Evolutionary conservation across 139 green algal species (phyloP).

Genomic region (Coelastrella sp.): DNA sequence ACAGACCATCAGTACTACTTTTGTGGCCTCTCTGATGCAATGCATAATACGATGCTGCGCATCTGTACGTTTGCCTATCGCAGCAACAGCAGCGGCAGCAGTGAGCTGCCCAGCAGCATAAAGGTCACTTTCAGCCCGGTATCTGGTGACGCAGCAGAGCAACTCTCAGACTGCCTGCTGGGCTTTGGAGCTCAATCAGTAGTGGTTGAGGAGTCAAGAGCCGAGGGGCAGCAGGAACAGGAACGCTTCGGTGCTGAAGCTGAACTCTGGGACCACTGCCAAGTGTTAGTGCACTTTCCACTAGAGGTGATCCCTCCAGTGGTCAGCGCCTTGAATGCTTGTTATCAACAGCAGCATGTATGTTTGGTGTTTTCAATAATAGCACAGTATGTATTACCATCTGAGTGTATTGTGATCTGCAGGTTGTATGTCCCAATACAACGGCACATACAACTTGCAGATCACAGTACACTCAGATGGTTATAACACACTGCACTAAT

Average conservation of each 20-base stretch:
- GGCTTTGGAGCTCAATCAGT: constrained; percentile 74
- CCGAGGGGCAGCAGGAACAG: constrained; percentile 14
- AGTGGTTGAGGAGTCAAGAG: constrained; percentile 41
- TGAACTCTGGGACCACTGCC: constrained; percentile 73
- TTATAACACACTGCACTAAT: too few species aligned
- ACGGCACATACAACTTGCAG: too few species aligned
- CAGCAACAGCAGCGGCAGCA: constrained; percentile 8
- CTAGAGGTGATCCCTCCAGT: constrained; percentile 53
- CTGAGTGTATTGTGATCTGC: too few species aligned
- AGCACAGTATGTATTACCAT: too few species aligned
- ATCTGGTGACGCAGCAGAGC: constrained; percentile 59
- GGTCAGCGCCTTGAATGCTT: not conserved
- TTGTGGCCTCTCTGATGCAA: too few species aligned
- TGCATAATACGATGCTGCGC: too few species aligned
- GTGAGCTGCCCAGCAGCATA: constrained; percentile 50
- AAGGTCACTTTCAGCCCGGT: constrained; percentile 53
- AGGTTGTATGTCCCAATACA: too few species aligned
- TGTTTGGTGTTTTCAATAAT: too few species aligned
- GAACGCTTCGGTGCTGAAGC: constrained; percentile 41
- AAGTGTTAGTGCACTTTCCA: constrained; percentile 72
- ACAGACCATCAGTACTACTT: too few species aligned
- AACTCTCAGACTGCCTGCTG: constrained; percentile 75
- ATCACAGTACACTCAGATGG: too few species aligned
- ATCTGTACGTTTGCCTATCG: too few species aligned
- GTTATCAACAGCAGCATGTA: not conserved